A percentile compares a stretch with the other conserved stretches of the same genome.
Evolutionary conservation across 805 yeast species (phyloP).

Genomic region (Kodamaea nitidulidarum): DNA sequence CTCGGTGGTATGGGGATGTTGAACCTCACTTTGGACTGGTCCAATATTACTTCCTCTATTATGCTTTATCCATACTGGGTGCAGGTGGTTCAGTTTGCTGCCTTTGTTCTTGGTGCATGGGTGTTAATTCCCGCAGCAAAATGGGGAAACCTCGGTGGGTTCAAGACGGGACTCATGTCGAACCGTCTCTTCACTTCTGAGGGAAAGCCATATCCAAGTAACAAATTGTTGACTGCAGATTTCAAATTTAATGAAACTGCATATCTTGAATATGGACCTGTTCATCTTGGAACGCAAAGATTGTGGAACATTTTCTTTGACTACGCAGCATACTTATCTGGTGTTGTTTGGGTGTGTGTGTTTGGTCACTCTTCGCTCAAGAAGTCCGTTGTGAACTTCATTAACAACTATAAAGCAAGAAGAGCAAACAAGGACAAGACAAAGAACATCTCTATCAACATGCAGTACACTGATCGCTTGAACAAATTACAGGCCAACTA

Average conservation of each 20-base stretch:
- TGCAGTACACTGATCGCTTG: slow-evolving; percentile 36
- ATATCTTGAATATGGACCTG: slow-evolving; percentile 19
- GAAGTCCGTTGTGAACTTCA: slow-evolving; percentile 8
- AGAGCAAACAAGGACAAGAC: slow-evolving; percentile 9
- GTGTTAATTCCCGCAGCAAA: slow-evolving; percentile 23
- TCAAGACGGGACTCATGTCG: slow-evolving; percentile 22
- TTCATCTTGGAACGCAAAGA: slow-evolving; percentile 22
- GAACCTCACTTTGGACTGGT: slow-evolving; percentile 24
- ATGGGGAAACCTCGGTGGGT: slow-evolving; percentile 18
- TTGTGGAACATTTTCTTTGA: slow-evolving; percentile 26
- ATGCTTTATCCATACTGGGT: slow-evolving; percentile 25
- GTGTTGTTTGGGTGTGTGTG: slow-evolving; percentile 21
- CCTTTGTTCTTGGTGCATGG: slow-evolving; percentile 22
- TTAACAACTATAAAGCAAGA: slow-evolving; percentile 7
- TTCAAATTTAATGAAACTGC: slow-evolving; percentile 20
- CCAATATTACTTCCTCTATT: slow-evolving; percentile 22
- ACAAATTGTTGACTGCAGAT: slow-evolving; percentile 15
- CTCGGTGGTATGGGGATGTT: slow-evolving; percentile 25
- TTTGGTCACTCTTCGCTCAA: slow-evolving; percentile 16
- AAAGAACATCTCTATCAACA: slow-evolving; percentile 12
- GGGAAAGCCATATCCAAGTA: slow-evolving; percentile 19
- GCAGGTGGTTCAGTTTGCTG: slow-evolving; percentile 22
- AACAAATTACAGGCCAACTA: slow-evolving; percentile 38
- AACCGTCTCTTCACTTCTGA: slow-evolving; percentile 17
- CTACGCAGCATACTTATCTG: slow-evolving; percentile 23